These are phyloP conservation scores for Periconia digitata DNA, from an alignment of 2,329 filamentous ascomycete species.

Conservation along the genomic window DNA sequence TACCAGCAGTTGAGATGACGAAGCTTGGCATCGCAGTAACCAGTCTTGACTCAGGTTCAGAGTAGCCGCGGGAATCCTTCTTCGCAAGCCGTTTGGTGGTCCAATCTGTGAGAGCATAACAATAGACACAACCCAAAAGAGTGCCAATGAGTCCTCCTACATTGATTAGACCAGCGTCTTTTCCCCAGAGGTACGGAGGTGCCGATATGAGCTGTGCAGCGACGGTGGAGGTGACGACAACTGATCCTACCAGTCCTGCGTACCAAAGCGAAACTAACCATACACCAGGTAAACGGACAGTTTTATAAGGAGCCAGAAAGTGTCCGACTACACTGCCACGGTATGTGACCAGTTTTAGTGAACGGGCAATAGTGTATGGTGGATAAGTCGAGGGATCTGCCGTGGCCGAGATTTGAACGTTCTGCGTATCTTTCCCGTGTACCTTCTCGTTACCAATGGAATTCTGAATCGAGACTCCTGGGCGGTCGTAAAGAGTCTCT, in stretches of 20 bases:
- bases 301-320: conserved; percentile 42
- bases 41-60: conserved; percentile 45
- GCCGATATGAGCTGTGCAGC: conserved; percentile 39
- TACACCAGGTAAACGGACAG: conserved; percentile 44
- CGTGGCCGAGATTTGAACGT: conserved; percentile 19
- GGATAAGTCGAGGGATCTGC: conserved; percentile 17
- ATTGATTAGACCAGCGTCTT: conserved; percentile 43
- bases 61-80: conserved; percentile 38
- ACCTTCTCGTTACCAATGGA: conserved; percentile 11
- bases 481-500: conserved; percentile 45
- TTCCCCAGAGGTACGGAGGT: conserved; percentile 47
- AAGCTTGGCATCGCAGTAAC: conserved; percentile 43
- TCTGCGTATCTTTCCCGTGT: conserved; percentile 16
- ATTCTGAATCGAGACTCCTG: conserved; percentile 13
- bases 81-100: conserved; percentile 41
- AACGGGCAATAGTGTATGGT: conserved; percentile 37
- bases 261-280: conserved; percentile 48
- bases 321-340: conserved; percentile 36
- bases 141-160: conserved; percentile 43
- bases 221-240: conserved; percentile 44
- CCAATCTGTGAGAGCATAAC: conserved; percentile 43
- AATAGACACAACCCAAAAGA: conserved; percentile 39
- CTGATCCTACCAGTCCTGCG: conserved; percentile 44
- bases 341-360: conserved; percentile 41
- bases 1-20: conserved; percentile 41